Conservation (phyloP, 805 yeast species). For the Myxozyma neglecta region DNA sequence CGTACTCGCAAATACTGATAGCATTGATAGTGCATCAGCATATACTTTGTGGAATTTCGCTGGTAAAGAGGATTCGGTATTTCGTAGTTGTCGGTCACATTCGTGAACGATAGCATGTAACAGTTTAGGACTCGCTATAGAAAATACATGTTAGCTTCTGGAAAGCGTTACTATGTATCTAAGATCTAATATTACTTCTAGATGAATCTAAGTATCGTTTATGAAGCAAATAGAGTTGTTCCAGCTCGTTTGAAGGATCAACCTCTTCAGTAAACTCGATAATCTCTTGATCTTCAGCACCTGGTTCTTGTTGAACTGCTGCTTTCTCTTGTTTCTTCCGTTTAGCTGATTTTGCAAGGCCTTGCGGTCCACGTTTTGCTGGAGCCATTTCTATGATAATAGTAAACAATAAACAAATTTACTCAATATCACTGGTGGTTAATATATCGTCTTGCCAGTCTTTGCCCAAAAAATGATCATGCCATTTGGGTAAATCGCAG, state of each 20-base stretch:
- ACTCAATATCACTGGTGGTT: too few relatives aligned
- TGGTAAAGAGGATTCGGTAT: conserved; percentile 36
- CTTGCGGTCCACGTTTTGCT: conserved; percentile 26
- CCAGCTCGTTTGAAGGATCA: conserved; percentile 76
- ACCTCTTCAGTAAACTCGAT: conserved; percentile 70
- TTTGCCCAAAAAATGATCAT: too few relatives aligned
- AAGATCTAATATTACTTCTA: conserved; percentile 43
- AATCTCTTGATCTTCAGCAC: conserved; percentile 45
- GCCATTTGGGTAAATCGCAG: too few relatives aligned
- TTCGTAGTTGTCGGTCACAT: conserved; percentile 69
- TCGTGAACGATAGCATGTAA: conserved; percentile 83
- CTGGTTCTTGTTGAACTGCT: neutral
- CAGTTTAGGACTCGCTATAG: conserved; percentile 33
- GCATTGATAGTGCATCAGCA: conserved; percentile 54
- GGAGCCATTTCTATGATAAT: conserved; percentile 28
- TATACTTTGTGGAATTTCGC: conserved; percentile 67
- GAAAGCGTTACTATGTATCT: too few relatives aligned
- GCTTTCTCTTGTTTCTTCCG: conserved; percentile 21
- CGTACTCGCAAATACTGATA: conserved; percentile 37
- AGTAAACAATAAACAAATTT: too few relatives aligned
- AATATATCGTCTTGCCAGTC: too few relatives aligned
- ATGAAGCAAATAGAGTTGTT: conserved; percentile 75
- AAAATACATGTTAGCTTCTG: neutral
- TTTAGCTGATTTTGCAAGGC: conserved; percentile 25
- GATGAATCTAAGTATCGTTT: conserved; percentile 56